These are phyloP conservation scores for Zea luxurians DNA, from an alignment of 176 grass and related monocot species.

Conservation along the genomic window DNA sequence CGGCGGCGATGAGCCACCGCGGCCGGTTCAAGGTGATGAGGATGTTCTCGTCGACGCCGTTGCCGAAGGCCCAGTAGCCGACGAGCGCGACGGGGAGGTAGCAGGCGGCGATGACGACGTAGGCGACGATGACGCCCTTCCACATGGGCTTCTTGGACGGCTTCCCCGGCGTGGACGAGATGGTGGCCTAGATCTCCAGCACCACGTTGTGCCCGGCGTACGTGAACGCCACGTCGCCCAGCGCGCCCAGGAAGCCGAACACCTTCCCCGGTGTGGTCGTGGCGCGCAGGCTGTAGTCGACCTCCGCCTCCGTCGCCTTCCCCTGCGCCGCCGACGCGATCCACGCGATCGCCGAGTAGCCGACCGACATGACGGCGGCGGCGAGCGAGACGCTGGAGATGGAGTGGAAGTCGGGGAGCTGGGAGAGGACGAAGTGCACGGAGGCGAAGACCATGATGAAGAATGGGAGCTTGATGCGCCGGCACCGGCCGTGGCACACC, in stretches of 20 bases:
- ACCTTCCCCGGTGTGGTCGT: too few species aligned
- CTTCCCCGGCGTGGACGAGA: conserved; percentile 71
- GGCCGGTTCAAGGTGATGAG: conserved; percentile 57
- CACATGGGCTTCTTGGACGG: conserved; percentile 96
- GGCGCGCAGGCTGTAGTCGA: too few species aligned
- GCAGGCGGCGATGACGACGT: conserved; percentile 74
- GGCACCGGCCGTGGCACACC: too few species aligned
- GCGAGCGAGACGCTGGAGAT: too few species aligned
- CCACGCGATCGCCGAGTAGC: too few species aligned
- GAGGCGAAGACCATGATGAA: too few species aligned
- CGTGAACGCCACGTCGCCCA: conserved; percentile 7
- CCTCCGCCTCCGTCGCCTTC: neutral
- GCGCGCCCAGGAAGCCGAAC: too few species aligned
- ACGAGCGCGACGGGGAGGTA: conserved; percentile 80
- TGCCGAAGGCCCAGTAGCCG: conserved; percentile 81
- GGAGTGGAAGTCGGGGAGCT: too few species aligned
- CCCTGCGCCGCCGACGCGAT: too few species aligned
- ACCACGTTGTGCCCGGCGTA: conserved; percentile 57
- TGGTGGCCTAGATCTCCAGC: conserved; percentile 88
- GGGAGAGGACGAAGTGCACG: too few species aligned
- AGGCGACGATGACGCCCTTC: conserved; percentile 85
- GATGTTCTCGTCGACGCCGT: conserved; percentile 51
- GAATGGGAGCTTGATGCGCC: too few species aligned
- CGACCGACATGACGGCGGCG: conserved; percentile 5
- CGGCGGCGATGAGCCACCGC: conserved; percentile 74